A percentile compares a stretch with the other conserved stretches of the same genome.
Evolutionary conservation across 1,139 yeast genomes (phyloP).

Genomic region (Geotrichum reessii): DNA sequence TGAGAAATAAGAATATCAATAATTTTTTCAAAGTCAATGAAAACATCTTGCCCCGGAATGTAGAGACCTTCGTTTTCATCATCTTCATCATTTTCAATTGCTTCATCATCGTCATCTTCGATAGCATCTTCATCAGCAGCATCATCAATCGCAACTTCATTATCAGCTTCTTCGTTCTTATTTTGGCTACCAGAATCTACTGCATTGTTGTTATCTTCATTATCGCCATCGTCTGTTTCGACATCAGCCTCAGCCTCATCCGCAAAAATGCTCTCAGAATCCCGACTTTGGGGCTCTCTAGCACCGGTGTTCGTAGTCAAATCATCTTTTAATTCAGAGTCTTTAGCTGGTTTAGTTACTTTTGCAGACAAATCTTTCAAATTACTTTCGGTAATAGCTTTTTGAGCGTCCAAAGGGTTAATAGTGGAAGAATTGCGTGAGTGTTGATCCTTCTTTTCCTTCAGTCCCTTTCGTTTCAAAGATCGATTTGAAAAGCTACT

Average conservation of each 20-base stretch:
- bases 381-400: not conserved
- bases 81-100: slow-evolving; percentile 27
- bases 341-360: not conserved
- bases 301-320: not conserved
- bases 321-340: not conserved
- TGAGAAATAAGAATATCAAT: slow-evolving; percentile 76
- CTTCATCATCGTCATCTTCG: slow-evolving; percentile 23
- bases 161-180: slow-evolving; percentile 15
- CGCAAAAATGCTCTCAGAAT: not conserved
- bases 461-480: not conserved
- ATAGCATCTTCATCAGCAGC: slow-evolving; percentile 15
- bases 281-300: not conserved
- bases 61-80: slow-evolving; percentile 51
- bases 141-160: slow-evolving; percentile 16
- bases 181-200: slow-evolving; percentile 8
- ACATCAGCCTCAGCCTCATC: not conserved
- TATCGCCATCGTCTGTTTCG: slow-evolving; percentile 2
- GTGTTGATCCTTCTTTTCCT: not conserved
- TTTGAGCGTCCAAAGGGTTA: not conserved
- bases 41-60: slow-evolving; percentile 81
- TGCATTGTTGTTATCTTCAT: not conserved
- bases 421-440: not conserved
- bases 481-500: not conserved
- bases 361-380: not conserved
- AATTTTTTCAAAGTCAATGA: slow-evolving; percentile 72